Percentiles rank a stretch among this genome's conserved stretches.
These are phyloP conservation scores for Stephania yunnanensis DNA, from an alignment of 164 flowering plant species.

Conservation along the genomic window DNA sequence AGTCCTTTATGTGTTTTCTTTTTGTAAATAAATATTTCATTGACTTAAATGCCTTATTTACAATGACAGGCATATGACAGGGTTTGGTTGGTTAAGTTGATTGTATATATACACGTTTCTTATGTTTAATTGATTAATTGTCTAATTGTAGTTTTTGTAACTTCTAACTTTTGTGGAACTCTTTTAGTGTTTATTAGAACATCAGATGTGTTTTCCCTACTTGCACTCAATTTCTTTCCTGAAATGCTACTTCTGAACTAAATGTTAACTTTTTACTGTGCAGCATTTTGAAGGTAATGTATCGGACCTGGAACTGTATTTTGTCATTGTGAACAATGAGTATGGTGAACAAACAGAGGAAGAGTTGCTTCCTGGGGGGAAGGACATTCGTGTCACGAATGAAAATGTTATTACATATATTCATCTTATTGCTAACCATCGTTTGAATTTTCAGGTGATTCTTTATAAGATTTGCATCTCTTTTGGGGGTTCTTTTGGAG, in stretches of 20 bases:
- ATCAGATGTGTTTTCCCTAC: background rate
- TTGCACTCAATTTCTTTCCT: too few species aligned
- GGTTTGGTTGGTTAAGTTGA: background rate
- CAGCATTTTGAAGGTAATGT: conserved; percentile 86
- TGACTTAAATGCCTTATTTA: background rate
- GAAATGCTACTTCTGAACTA: background rate
- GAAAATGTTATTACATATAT: conserved; percentile 84
- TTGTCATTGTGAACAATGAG: conserved; percentile 88
- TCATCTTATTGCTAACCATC: conserved; percentile 85
- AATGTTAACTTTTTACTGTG: conserved; percentile 5
- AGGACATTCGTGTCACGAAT: conserved; percentile 72
- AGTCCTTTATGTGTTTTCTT: background rate
- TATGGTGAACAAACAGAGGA: conserved; percentile 96
- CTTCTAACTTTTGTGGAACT: background rate
- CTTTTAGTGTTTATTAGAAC: background rate
- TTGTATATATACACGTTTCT: background rate
- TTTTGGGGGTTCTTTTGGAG: background rate
- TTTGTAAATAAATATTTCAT: background rate
- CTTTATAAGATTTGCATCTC: background rate
- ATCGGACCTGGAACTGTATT: conserved; percentile 79
- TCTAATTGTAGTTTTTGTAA: too few species aligned
- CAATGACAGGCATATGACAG: background rate
- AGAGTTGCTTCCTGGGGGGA: conserved; percentile 84
- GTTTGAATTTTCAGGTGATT: conserved; percentile 78
- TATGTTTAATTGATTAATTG: background rate